Conservation (phyloP, 306 rosid genomes). For the Lagenaria siceraria region DNA sequence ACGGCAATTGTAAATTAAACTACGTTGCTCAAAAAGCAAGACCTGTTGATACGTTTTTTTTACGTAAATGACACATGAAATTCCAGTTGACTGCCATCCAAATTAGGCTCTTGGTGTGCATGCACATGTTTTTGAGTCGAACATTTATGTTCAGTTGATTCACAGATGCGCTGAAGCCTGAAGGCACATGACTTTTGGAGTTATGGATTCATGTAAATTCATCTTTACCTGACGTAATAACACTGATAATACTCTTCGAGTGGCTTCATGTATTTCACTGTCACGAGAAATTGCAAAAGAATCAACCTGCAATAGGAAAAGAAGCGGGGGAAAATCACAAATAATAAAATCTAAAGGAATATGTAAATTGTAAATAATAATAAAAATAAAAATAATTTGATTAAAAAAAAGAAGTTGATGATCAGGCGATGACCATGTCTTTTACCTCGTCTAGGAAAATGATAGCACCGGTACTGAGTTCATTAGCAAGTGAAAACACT, state of each 20-base stretch:
- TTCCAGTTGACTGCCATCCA: neutral
- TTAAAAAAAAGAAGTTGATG: neutral
- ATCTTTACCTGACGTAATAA: slow-evolving; percentile 37
- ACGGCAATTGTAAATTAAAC: neutral
- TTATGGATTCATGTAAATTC: neutral
- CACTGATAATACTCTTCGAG: slow-evolving; percentile 67
- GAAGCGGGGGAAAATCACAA: neutral
- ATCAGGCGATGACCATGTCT: neutral
- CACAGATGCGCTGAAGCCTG: neutral
- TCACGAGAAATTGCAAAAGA: slow-evolving; percentile 81
- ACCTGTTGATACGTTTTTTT: too few relatives aligned
- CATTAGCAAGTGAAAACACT: slow-evolving; percentile 71
- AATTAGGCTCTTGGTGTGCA: neutral
- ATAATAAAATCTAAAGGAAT: neutral
- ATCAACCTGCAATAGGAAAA: slow-evolving; percentile 37
- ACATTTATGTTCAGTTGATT: neutral
- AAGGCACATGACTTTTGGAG: neutral
- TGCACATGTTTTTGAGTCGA: neutral
- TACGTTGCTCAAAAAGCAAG: neutral
- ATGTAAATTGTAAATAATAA: neutral
- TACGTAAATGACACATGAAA: neutral
- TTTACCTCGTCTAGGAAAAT: slow-evolving; percentile 84
- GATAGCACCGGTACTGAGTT: slow-evolving; percentile 66
- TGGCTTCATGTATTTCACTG: slow-evolving; percentile 79
- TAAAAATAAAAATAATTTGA: too few relatives aligned